phyloP scores from a whole-genome alignment of 495 filamentous ascomycete genomes.

The Hyaloscypha finlandica region DNA sequence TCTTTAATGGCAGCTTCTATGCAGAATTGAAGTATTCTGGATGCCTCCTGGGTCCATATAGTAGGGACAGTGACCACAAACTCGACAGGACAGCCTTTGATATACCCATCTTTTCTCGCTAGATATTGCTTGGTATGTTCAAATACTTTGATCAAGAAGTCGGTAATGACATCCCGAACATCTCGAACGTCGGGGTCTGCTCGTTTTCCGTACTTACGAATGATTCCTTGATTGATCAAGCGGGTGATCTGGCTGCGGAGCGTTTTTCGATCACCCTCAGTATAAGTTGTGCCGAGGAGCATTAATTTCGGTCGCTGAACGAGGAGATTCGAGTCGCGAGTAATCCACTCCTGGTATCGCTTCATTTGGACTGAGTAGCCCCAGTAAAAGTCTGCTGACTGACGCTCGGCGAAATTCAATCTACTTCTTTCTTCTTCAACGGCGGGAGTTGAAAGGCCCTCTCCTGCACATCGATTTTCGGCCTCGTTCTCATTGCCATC shows the following conservation, averaged over 20 bases:
- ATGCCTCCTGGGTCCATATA: conserved; percentile 9
- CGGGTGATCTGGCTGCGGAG: conserved; percentile 4
- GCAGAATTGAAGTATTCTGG: conserved; percentile 3
- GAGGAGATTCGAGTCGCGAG: conserved; percentile 4
- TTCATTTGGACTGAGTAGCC: conserved; percentile 16
- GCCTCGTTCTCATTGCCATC: not conserved
- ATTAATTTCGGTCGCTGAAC: conserved; percentile 20
- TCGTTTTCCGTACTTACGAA: conserved; percentile 16
- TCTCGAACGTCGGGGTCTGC: conserved; percentile 11
- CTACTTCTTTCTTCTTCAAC: no score
- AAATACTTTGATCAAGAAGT: conserved; percentile 16
- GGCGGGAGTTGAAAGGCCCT: no score
- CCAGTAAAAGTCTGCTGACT: conserved; percentile 11
- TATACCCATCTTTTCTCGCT: not conserved
- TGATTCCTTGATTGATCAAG: conserved; percentile 8
- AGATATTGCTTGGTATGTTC: conserved; percentile 8
- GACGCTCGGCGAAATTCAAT: not conserved
- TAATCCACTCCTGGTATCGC: not conserved
- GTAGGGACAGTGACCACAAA: conserved; percentile 15
- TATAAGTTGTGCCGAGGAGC: conserved; percentile 11
- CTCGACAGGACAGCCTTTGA: not conserved
- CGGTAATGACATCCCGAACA: conserved; percentile 15
- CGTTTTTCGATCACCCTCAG: not conserved
- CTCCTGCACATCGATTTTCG: no score
- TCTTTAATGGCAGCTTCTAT: not conserved